Evolutionary conservation across 192 early-diverging fungal species (phyloP).

Genomic region (Podila verticillata): DNA sequence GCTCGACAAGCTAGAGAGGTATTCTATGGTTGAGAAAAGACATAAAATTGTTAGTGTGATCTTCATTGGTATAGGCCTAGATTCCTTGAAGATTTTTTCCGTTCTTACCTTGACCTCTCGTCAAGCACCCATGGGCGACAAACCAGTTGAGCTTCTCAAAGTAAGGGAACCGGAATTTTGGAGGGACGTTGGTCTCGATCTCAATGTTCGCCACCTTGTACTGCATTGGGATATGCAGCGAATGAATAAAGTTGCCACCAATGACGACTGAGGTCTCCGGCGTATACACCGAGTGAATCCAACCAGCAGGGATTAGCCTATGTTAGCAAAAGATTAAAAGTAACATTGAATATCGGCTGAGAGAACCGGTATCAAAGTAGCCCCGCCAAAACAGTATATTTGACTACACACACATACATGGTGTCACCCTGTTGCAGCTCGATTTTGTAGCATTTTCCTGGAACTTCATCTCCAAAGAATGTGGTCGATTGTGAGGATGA

Average conservation of each 20-base stretch:
- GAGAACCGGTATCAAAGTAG: no score
- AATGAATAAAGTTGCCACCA: constrained; percentile 94
- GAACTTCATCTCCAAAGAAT: constrained; percentile 88
- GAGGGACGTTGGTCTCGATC: constrained; percentile 78
- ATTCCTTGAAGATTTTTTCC: background rate
- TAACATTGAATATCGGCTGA: background rate
- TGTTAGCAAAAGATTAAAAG: constrained; percentile 2
- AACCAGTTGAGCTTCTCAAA: constrained; percentile 90
- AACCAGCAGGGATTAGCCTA: constrained; percentile 93
- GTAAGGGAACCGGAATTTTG: constrained; percentile 87
- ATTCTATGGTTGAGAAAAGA: background rate
- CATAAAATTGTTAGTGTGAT: background rate
- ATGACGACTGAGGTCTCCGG: constrained; percentile 89
- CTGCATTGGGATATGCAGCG: constrained; percentile 77
- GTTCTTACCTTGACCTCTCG: constrained; percentile 59
- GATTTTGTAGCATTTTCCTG: constrained; percentile 79
- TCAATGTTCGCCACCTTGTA: constrained; percentile 81
- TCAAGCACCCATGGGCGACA: constrained; percentile 69
- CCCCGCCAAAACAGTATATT: no score
- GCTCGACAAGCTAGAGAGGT: constrained; percentile 17
- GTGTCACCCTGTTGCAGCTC: constrained; percentile 84
- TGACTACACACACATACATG: constrained; percentile 60
- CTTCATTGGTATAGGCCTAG: background rate
- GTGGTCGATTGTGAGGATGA: constrained; percentile 83
- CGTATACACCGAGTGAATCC: constrained; percentile 96